A percentile compares a stretch with the other conserved stretches of the same genome.
phyloP scores from a whole-genome alignment of 352 stramenopile genomes.

The Phytophthora pisi region DNA sequence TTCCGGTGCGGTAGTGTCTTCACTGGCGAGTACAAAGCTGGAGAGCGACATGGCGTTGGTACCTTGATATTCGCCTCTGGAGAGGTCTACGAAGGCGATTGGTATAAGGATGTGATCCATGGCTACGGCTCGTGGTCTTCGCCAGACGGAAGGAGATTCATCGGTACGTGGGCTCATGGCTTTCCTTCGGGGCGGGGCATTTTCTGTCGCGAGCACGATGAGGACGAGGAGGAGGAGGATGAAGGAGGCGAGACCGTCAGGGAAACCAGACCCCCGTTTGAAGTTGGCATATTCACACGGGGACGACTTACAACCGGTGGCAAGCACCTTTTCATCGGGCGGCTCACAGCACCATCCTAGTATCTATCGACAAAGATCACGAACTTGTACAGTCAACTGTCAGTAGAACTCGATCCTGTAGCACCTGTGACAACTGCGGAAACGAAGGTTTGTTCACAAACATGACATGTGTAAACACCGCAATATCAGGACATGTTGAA shows the following conservation, averaged over 20 bases:
- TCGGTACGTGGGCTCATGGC: conserved; percentile 64
- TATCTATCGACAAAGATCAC: background rate
- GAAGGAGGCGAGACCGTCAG: conserved; percentile 15
- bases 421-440: background rate
- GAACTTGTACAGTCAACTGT: no score
- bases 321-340: conserved; percentile 52
- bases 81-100: conserved; percentile 76
- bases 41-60: conserved; percentile 58
- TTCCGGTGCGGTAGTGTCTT: conserved; percentile 69
- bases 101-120: conserved; percentile 49
- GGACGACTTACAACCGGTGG: conserved; percentile 49
- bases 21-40: conserved; percentile 52
- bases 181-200: conserved; percentile 58
- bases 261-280: conserved; percentile 25
- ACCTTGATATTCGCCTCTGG: conserved; percentile 60
- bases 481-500: background rate
- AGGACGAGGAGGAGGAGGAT: conserved; percentile 33
- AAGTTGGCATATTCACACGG: conserved; percentile 48
- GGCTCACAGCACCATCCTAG: conserved; percentile 41
- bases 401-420: background rate
- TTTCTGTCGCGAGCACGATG: conserved; percentile 43
- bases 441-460: background rate
- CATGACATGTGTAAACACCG: background rate
- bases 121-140: conserved; percentile 74
- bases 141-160: conserved; percentile 47